These are phyloP conservation scores for Stentor coeruleus DNA, from an alignment of 73 alveolate species.

Conservation along the genomic window DNA sequence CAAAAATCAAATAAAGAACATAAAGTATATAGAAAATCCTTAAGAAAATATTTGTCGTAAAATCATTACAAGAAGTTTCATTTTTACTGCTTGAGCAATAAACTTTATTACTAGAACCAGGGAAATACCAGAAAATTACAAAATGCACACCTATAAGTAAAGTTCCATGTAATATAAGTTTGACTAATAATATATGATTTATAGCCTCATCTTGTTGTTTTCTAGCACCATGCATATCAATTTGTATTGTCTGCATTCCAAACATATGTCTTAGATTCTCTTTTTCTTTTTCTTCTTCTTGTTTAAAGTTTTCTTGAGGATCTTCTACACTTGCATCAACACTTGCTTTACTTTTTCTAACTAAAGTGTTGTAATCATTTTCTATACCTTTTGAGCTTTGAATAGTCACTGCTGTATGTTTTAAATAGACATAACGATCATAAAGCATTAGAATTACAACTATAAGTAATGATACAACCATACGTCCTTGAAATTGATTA, in stretches of 20 bases:
- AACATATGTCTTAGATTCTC: neutral
- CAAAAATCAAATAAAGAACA: slow-evolving; percentile 56
- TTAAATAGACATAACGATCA: slow-evolving; percentile 46
- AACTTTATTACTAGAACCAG: slow-evolving; percentile 21
- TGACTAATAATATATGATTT: too few relatives aligned
- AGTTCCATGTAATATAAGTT: neutral
- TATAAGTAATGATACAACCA: slow-evolving; percentile 65
- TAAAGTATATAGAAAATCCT: slow-evolving; percentile 66
- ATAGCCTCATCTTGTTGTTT: neutral
- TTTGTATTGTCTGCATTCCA: too few relatives aligned
- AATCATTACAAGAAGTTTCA: slow-evolving; percentile 11
- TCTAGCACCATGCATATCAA: too few relatives aligned
- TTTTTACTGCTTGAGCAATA: slow-evolving; percentile 8
- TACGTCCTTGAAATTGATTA: slow-evolving; percentile 56
- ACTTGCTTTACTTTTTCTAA: neutral
- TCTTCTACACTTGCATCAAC: too few relatives aligned
- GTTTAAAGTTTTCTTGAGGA: neutral
- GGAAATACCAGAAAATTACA: slow-evolving; percentile 46
- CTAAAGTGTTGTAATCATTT: neutral
- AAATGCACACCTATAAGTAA: slow-evolving; percentile 25
- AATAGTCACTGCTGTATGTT: neutral
- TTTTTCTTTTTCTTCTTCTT: neutral
- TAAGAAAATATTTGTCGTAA: slow-evolving; percentile 44
- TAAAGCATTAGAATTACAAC: slow-evolving; percentile 45
- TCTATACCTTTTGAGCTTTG: neutral